Percentiles rank a stretch among this genome's conserved stretches.
phyloP scores from a whole-genome alignment of 768 basidiomycete genomes.

The Pleurotus giganteus region DNA sequence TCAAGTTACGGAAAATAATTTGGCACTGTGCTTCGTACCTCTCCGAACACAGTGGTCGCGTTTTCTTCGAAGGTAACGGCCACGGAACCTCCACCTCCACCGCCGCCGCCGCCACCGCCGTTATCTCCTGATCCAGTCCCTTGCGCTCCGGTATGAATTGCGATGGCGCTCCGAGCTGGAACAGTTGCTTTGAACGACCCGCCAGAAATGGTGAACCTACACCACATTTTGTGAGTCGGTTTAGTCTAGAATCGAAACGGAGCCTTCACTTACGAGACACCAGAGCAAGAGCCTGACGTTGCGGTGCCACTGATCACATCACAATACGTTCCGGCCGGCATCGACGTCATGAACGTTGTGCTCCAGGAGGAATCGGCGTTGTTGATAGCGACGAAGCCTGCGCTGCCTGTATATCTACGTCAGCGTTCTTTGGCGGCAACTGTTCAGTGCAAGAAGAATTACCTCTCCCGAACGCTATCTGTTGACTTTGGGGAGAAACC shows the following conservation, averaged over 20 bases:
- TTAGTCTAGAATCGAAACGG: background rate
- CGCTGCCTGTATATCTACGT: slow-evolving; percentile 33
- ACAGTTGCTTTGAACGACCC: slow-evolving; percentile 52
- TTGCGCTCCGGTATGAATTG: slow-evolving; percentile 48
- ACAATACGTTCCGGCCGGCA: slow-evolving; percentile 61
- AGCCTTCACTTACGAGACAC: slow-evolving; percentile 38
- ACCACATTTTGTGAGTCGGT: background rate
- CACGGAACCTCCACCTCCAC: slow-evolving; percentile 23
- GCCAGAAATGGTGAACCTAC: slow-evolving; percentile 46
- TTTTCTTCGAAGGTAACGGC: slow-evolving; percentile 51
- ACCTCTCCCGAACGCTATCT: slow-evolving; percentile 70
- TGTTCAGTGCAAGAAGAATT: slow-evolving; percentile 11
- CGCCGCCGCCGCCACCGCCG: slow-evolving; percentile 7
- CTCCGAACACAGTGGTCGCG: slow-evolving; percentile 55
- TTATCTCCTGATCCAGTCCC: slow-evolving; percentile 25
- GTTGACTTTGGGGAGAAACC: slow-evolving; percentile 54
- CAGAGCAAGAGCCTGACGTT: slow-evolving; percentile 43
- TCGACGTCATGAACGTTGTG: slow-evolving; percentile 51
- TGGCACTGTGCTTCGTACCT: slow-evolving; percentile 33
- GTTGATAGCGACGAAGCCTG: slow-evolving; percentile 67
- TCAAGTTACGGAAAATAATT: background rate
- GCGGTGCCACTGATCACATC: slow-evolving; percentile 56
- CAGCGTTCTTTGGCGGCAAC: background rate
- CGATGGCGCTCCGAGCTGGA: slow-evolving; percentile 49
- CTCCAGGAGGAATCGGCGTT: slow-evolving; percentile 58